Base-by-base conservation (phyloP, 306 rosid species). In the Castanospermum australe region DNA sequence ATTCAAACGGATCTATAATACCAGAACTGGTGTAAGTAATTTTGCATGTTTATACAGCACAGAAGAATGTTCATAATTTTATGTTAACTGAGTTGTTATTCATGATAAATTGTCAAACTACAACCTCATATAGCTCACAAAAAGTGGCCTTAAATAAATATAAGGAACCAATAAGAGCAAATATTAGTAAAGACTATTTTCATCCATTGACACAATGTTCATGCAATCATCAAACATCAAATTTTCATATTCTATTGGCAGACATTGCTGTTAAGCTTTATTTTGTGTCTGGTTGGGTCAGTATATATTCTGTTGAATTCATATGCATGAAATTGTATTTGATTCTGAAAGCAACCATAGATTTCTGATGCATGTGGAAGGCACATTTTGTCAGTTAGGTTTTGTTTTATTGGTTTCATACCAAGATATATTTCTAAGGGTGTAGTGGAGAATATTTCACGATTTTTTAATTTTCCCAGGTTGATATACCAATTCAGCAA, bases 401-500 rank as follows among this genome's bases (percentile, higher is more conserved):
- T 73, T 68, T 18, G 71, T 54, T 81, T 30, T 72, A 22, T 80
- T 45, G 21, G 25, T 50, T 80, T 76, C 42, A 76, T 44, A 41
- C 70, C 20, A 35, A 21, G 60, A 80, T 54, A 52, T 36, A 73
- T 33, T 50, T 79, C 32, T 22, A 50, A 52, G 36, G 32, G 52
- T 44, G 67, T 42, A 38, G 30, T 5, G 67, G 70, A 83, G 42
- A 81, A 59, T 67, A 66, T 79, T 42, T 60, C 44, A 79, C 25
- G 44, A 55, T 77, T 71, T 73, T 41, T 15, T 32, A 77, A 78
- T 45, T 65, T 74, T 61, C 7, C 59, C 87, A 94, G 98, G 97
- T 94, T 42, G 87, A 91, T 85, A 81, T 94, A 51, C 97, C 97
- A 42, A 73, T 92, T 82, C 97, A 92, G 47, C 97, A 94, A 79